Conservation (phyloP, 2,329 filamentous ascomycete genomes). For the Colletotrichum incanum region DNA sequence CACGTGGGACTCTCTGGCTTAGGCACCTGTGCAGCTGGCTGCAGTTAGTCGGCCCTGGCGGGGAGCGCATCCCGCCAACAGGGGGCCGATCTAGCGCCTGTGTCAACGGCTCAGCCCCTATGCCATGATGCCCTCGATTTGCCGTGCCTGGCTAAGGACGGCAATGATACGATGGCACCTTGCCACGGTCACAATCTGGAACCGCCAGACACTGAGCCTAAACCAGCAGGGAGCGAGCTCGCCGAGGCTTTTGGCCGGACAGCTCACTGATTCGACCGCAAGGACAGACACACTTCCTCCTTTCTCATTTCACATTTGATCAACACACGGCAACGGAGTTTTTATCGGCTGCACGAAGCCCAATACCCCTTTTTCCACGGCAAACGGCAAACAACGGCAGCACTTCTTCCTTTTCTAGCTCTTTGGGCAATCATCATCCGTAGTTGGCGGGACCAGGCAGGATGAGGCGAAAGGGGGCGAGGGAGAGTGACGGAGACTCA, state of each 20-base stretch:
- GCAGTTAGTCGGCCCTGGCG: conserved; percentile 26
- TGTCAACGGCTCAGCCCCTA: conserved; percentile 32
- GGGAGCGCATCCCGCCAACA: conserved; percentile 32
- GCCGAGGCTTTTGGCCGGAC: conserved; percentile 1
- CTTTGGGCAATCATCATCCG: background rate
- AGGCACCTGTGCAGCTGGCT: conserved; percentile 41
- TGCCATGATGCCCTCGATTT: conserved; percentile 28
- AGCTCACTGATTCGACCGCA: background rate
- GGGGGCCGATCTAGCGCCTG: conserved; percentile 20
- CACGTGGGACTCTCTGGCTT: conserved; percentile 40
- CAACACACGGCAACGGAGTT: conserved; percentile 24
- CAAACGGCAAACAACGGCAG: background rate
- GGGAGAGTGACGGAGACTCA: background rate
- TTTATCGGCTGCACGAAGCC: conserved; percentile 23
- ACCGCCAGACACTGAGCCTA: conserved; percentile 17
- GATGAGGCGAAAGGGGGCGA: background rate
- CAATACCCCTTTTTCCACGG: conserved; percentile 23
- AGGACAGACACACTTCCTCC: background rate
- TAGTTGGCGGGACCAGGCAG: conserved; percentile 3
- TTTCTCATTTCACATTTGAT: conserved; percentile 11
- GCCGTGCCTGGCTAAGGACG: conserved; percentile 19
- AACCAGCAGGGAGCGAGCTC: conserved; percentile 12
- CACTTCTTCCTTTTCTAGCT: background rate
- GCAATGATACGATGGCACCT: conserved; percentile 6
- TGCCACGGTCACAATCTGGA: conserved; percentile 13